Evolutionary conservation across 441 rosid species (phyloP).

Genomic region (Populus hybrid): DNA sequence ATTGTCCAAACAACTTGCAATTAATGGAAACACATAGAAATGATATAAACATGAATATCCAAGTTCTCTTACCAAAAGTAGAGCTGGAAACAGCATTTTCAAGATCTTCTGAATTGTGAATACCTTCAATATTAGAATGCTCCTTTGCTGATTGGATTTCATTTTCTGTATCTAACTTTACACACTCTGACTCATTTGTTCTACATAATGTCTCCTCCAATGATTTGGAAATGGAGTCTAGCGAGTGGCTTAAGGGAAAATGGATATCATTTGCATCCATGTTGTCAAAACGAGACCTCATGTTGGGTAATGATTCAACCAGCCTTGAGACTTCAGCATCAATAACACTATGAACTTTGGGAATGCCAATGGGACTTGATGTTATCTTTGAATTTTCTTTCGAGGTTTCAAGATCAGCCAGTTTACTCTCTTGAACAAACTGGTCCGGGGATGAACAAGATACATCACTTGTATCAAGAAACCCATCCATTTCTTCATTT

Average conservation of each 20-base stretch:
- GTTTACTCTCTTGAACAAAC: conserved; percentile 24
- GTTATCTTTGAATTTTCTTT: conserved; percentile 25
- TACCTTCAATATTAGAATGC: conserved; percentile 24
- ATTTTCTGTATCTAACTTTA: conserved; percentile 28
- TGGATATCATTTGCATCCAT: conserved; percentile 26
- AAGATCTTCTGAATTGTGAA: conserved; percentile 29
- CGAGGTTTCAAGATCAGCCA: conserved; percentile 25
- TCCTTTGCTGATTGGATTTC: conserved; percentile 30
- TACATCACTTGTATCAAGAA: conserved; percentile 19
- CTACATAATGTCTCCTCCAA: conserved; percentile 34
- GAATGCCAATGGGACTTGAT: conserved; percentile 55
- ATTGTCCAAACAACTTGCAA: conserved; percentile 6
- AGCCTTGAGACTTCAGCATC: conserved; percentile 39
- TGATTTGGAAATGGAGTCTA: conserved; percentile 45
- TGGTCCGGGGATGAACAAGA: conserved; percentile 24
- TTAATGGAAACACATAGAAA: background rate
- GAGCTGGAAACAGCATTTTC: conserved; percentile 29
- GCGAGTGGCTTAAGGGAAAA: conserved; percentile 60
- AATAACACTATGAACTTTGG: conserved; percentile 26
- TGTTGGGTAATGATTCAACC: conserved; percentile 70
- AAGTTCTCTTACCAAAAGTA: conserved; percentile 58
- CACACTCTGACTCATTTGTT: conserved; percentile 31
- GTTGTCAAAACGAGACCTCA: conserved; percentile 34
- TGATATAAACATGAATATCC: background rate
- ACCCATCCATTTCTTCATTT: conserved; percentile 22